Base-by-base conservation (phyloP, 2,329 filamentous ascomycete genomes). In the Hymenoscyphus albidus region DNA sequence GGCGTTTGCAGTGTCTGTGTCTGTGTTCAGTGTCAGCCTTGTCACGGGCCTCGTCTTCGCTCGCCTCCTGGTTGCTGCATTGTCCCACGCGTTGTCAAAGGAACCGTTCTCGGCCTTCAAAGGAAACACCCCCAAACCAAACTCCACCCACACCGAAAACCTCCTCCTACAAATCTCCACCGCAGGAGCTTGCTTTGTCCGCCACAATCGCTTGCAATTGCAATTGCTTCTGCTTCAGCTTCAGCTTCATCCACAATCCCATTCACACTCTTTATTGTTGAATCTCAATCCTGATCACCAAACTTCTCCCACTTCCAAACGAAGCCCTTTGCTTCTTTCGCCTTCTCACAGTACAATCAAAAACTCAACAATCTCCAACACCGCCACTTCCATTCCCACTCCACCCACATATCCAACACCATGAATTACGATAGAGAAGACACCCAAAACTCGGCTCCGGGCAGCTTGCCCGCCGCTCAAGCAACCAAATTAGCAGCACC, bases 361-460 rank as follows among this genome's bases (percentile, higher is more conserved):
- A 16, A 6, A 44, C 16, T 14, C 16, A 16, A 42, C 27, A 42
- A 10, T 42, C 42, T 48, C 16, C 42, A 18, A 5, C 42, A 51
- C 7, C 44, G 18, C 6, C 44, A 18, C n/a, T 22, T 54, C 48
- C 48, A 51, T 18, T 18, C 13, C 16, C 48, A 54, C 59, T 31
- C 44, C 16, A 32, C 54, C 54, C 32, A n/a, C 55, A 35, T 57
- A n/a, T 35, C 7, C 27, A 51, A 48, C 62, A 69, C 63, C 42
- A 74, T 81, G 79, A 76, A 79, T 65, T 82, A 78, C 75, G 74
- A 77, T 65, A 80, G 78, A 77, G 80, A 75, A 71, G 83, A 91
- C 72, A 84, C 80, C 62, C 89, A 92, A 77, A 91, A 89, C 78
- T 81, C 88, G 62, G 85, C 85, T 31, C 86, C 87, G 38, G 86